phyloP scores from a whole-genome alignment of 352 stramenopile species.

The Pilasporangium apinafurcum region DNA sequence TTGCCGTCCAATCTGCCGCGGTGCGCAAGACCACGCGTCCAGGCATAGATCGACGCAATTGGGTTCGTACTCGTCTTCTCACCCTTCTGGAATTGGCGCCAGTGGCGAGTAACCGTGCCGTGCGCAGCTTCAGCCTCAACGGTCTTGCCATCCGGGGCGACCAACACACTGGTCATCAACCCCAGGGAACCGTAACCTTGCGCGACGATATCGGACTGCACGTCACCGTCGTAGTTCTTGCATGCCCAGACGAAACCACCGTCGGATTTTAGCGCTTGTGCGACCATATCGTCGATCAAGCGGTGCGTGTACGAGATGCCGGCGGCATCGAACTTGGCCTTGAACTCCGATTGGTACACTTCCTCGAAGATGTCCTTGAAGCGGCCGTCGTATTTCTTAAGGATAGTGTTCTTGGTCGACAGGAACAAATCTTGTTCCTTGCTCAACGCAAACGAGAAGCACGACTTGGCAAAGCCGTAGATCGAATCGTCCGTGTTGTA shows the following conservation, averaged over 20 bases:
- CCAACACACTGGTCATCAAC: slow-evolving; percentile 71
- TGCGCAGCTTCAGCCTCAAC: slow-evolving; percentile 81
- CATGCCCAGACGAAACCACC: slow-evolving; percentile 77
- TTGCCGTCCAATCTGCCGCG: slow-evolving; percentile 76
- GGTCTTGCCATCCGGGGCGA: slow-evolving; percentile 73
- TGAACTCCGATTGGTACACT: slow-evolving; percentile 74
- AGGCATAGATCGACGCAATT: slow-evolving; percentile 78
- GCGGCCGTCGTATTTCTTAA: slow-evolving; percentile 73
- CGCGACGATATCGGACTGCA: slow-evolving; percentile 75
- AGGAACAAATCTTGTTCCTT: slow-evolving; percentile 63
- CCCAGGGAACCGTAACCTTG: slow-evolving; percentile 77
- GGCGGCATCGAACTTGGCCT: slow-evolving; percentile 60
- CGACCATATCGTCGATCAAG: slow-evolving; percentile 84
- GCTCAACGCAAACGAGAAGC: slow-evolving; percentile 58
- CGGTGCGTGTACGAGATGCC: slow-evolving; percentile 77
- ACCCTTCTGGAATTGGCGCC: slow-evolving; percentile 76
- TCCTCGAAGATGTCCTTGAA: slow-evolving; percentile 84
- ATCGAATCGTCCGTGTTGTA: slow-evolving; percentile 85
- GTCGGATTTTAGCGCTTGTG: slow-evolving; percentile 68
- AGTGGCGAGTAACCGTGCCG: slow-evolving; percentile 81
- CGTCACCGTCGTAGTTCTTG: slow-evolving; percentile 86
- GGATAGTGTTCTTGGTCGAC: slow-evolving; percentile 81
- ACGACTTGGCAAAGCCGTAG: slow-evolving; percentile 66
- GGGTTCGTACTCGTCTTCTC: slow-evolving; percentile 77
- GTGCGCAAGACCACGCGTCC: slow-evolving; percentile 66